These are phyloP conservation scores for Cladosporium sp. DNA, from an alignment of 2,329 filamentous ascomycete genomes.

Conservation along the genomic window DNA sequence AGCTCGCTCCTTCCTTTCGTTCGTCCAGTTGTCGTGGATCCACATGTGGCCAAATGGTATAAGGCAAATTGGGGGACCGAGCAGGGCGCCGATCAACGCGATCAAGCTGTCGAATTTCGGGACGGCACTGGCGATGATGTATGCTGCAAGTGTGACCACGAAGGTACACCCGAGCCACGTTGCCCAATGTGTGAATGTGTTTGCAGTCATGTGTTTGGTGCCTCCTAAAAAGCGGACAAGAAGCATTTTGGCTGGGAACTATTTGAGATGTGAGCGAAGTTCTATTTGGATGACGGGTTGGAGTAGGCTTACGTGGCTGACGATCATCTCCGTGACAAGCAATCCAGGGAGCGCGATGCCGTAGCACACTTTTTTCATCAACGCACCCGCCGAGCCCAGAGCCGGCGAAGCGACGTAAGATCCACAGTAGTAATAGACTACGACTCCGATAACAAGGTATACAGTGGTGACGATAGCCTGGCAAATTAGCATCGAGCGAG, in stretches of 20 bases:
- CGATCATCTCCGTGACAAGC: slow-evolving; percentile 41
- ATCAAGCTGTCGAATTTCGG: slow-evolving; percentile 32
- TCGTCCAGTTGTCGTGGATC: slow-evolving; percentile 47
- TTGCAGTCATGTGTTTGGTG: slow-evolving; percentile 53
- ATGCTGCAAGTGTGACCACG: slow-evolving; percentile 27
- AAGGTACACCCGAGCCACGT: slow-evolving; percentile 48
- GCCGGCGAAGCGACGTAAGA: slow-evolving; percentile 65
- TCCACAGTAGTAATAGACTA: slow-evolving; percentile 64
- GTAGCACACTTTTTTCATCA: slow-evolving; percentile 64
- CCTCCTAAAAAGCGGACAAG: slow-evolving; percentile 59
- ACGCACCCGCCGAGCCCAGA: slow-evolving; percentile 61
- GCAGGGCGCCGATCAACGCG: slow-evolving; percentile 32
- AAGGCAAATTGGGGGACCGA: slow-evolving; percentile 31
- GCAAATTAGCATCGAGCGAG: slow-evolving; percentile 61
- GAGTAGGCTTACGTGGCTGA: slow-evolving; percentile 1
- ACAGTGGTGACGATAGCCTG: slow-evolving; percentile 60
- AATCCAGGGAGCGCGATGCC: slow-evolving; percentile 61
- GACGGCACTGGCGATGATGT: slow-evolving; percentile 34
- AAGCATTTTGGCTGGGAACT: slow-evolving; percentile 57
- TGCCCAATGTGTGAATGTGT: slow-evolving; percentile 54
- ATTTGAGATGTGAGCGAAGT: slow-evolving; percentile 32
- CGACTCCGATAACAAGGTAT: slow-evolving; percentile 61
- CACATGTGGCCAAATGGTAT: slow-evolving; percentile 46
- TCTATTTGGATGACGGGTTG: no score
- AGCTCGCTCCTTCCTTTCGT: slow-evolving; percentile 26